These are phyloP conservation scores for Piromyces sp. DNA, from an alignment of 192 early-diverging fungal species.

Conservation along the genomic window DNA sequence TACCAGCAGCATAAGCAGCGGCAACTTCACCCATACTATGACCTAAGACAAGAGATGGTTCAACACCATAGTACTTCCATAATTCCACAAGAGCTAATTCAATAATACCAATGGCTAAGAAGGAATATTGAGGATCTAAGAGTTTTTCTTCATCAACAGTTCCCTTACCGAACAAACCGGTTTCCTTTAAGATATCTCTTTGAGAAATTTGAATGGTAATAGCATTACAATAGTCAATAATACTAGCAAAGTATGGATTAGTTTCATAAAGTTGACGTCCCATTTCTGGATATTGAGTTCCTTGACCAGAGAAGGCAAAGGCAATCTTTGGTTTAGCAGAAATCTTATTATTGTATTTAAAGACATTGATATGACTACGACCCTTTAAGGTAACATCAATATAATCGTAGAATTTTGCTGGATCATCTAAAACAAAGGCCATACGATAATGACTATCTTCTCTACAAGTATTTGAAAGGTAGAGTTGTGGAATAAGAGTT, in stretches of 20 bases:
- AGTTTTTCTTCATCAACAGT: neutral
- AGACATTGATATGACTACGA: neutral
- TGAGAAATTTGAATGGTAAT: neutral
- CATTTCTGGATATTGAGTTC: neutral
- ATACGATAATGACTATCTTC: neutral
- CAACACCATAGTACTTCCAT: conserved; percentile 5
- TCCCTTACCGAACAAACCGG: neutral
- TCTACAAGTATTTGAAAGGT: neutral
- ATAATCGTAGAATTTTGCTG: neutral
- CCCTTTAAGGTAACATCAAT: conserved; percentile 4
- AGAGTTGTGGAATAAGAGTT: neutral
- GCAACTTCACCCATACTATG: conserved; percentile 16
- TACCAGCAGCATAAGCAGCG: conserved; percentile 10
- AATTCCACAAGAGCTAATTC: conserved; percentile 8
- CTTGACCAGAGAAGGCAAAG: neutral
- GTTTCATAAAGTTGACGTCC: neutral
- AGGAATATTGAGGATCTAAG: neutral
- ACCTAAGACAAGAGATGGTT: conserved; percentile 4
- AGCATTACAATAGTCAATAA: neutral
- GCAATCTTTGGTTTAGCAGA: neutral
- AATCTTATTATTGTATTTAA: neutral
- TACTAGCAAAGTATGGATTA: neutral
- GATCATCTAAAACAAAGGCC: neutral
- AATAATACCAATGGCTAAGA: neutral
- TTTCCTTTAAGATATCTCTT: neutral